Evolutionary conservation across 345 rosid genomes (phyloP).

Genomic region (Cardamine resedifolia): DNA sequence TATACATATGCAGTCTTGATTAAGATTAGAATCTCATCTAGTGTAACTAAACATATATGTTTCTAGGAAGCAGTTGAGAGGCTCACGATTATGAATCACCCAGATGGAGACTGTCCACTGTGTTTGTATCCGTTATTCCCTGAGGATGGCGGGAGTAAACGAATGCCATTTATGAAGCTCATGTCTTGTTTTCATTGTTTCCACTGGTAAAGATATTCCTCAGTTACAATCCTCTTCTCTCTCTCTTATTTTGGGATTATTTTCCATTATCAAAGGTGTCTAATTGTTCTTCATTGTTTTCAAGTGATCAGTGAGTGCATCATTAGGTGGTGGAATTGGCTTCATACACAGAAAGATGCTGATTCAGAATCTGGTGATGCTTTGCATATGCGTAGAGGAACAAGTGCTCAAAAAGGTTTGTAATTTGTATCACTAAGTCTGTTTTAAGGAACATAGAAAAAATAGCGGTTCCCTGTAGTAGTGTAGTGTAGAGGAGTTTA

Average conservation of each 20-base stretch:
- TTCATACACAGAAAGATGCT: slow-evolving; percentile 51
- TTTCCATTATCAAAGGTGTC: slow-evolving; percentile 5
- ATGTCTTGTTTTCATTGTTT: slow-evolving; percentile 98
- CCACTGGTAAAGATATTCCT: slow-evolving; percentile 58
- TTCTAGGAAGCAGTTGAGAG: slow-evolving; percentile 80
- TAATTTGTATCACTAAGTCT: neutral
- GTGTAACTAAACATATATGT: slow-evolving; percentile 20
- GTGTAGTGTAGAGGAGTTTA: too few relatives aligned
- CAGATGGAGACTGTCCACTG: slow-evolving; percentile 84
- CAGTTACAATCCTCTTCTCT: neutral
- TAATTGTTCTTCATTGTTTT: slow-evolving; percentile 20
- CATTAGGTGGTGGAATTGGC: slow-evolving; percentile 90
- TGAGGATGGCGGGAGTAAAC: slow-evolving; percentile 46
- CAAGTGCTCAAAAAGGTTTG: slow-evolving; percentile 47
- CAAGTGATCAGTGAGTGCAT: slow-evolving; percentile 71
- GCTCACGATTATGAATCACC: slow-evolving; percentile 85
- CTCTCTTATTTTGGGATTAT: neutral
- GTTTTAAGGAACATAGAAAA: neutral
- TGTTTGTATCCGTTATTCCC: slow-evolving; percentile 71
- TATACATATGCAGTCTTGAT: neutral
- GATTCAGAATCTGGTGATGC: slow-evolving; percentile 33
- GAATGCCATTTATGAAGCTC: slow-evolving; percentile 86
- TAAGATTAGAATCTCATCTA: slow-evolving; percentile 1
- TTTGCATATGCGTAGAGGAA: slow-evolving; percentile 24
- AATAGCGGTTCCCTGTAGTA: neutral